Evolutionary conservation across 2,329 filamentous ascomycete genomes (phyloP).

Genomic region (Ascochyta lentis): DNA sequence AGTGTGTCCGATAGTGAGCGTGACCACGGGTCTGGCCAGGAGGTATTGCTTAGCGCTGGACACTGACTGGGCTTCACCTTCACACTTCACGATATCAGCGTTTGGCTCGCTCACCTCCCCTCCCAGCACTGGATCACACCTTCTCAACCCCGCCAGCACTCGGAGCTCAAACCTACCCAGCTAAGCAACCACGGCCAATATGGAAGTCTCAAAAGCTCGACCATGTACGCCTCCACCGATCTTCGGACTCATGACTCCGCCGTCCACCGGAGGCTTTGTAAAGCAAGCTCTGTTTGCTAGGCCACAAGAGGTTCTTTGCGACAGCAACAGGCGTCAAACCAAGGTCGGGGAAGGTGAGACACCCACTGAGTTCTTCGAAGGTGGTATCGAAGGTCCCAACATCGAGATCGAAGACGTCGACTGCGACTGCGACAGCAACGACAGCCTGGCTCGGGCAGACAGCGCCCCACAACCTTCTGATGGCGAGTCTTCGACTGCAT

Average conservation of each 20-base stretch:
- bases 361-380: not conserved
- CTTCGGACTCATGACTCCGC: constrained; percentile 26
- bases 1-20: not conserved
- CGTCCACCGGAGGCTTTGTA: constrained; percentile 20
- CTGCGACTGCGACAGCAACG: not conserved
- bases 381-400: not conserved
- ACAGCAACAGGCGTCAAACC: not conserved
- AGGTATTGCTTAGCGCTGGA: not conserved
- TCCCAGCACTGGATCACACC: not conserved
- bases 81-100: not conserved
- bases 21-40: not conserved
- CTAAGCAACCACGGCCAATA: not conserved
- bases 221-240: constrained; percentile 18
- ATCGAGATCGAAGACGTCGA: not conserved
- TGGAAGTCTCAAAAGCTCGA: constrained; percentile 3
- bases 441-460: not conserved
- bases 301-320: not conserved
- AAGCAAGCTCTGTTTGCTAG: constrained; percentile 10
- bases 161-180: not conserved
- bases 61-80: not conserved
- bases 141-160: not conserved
- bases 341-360: not conserved
- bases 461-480: not conserved
- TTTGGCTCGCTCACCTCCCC: not conserved
- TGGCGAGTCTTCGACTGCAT: not conserved